Conservation (phyloP, 2,329 filamentous ascomycete species). For the Aspergillus tamarii region DNA sequence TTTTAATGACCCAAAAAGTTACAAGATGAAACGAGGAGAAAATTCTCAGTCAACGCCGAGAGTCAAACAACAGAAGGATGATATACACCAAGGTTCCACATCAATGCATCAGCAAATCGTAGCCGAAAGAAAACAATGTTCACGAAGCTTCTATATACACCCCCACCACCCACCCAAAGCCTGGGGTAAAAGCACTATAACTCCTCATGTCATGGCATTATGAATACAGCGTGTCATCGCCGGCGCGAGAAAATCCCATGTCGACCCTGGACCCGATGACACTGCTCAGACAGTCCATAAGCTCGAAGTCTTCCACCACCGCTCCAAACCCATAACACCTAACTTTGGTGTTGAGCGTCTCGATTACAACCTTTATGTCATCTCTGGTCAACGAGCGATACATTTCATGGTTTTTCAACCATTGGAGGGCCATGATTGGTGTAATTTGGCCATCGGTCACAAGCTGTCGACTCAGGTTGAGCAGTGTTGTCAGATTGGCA, state of each 20-base stretch:
- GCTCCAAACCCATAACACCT: conserved; percentile 86
- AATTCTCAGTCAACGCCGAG: neutral
- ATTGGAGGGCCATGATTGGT: conserved; percentile 92
- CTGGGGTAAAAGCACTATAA: conserved; percentile 3
- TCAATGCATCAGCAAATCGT: neutral
- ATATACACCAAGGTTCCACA: neutral
- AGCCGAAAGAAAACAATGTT: conserved; percentile 2
- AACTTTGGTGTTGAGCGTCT: conserved; percentile 77
- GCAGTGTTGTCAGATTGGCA: conserved; percentile 75
- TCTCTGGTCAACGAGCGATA: conserved; percentile 66
- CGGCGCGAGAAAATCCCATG: conserved; percentile 25
- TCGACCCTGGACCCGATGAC: conserved; percentile 57
- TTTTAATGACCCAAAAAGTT: neutral
- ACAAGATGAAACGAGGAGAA: neutral
- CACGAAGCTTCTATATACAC: conserved; percentile 15
- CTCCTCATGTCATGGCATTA: conserved; percentile 18
- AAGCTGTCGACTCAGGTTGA: conserved; percentile 81
- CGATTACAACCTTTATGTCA: conserved; percentile 73
- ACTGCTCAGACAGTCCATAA: conserved; percentile 72
- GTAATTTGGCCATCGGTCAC: conserved; percentile 84
- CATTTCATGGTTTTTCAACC: conserved; percentile 72
- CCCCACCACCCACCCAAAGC: neutral
- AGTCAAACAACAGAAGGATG: neutral
- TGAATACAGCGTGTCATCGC: conserved; percentile 40
- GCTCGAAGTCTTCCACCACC: conserved; percentile 69